phyloP scores from a whole-genome alignment of 192 early-diverging fungal genomes.

The Gigaspora rosea region DNA sequence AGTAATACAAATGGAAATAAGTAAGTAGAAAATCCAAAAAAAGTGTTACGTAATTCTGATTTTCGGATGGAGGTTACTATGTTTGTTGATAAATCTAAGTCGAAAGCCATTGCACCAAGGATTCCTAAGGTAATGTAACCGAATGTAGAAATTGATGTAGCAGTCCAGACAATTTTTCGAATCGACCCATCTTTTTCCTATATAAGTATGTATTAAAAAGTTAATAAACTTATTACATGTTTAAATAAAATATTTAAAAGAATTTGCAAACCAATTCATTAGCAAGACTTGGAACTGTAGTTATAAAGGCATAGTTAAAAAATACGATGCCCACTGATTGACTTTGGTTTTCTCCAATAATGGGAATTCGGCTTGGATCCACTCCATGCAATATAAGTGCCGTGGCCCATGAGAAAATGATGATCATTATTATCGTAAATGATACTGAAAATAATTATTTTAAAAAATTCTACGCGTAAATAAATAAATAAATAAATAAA shows the following conservation, averaged over 20 bases:
- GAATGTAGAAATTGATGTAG: conserved; percentile 46
- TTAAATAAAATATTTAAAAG: neutral
- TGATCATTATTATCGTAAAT: conserved; percentile 49
- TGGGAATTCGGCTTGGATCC: conserved; percentile 46
- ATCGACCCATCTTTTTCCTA: conserved; percentile 55
- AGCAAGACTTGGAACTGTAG: conserved; percentile 64
- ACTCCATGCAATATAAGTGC: conserved; percentile 55
- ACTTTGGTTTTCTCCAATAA: conserved; percentile 50
- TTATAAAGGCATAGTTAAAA: conserved; percentile 72
- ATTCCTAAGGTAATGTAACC: conserved; percentile 57
- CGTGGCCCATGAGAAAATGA: conserved; percentile 58
- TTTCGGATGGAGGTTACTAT: conserved; percentile 42
- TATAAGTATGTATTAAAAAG: too few relatives aligned
- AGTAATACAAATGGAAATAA: conserved; percentile 59
- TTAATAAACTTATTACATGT: too few relatives aligned
- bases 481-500: too few relatives aligned
- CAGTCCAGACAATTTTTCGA: conserved; percentile 56
- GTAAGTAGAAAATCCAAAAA: conserved; percentile 47
- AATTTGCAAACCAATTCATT: conserved; percentile 53
- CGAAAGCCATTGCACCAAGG: conserved; percentile 51
- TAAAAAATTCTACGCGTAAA: too few relatives aligned
- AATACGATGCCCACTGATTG: conserved; percentile 66
- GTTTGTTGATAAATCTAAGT: conserved; percentile 43
- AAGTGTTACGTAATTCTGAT: conserved; percentile 17
- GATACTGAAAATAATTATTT: conserved; percentile 47